Evolutionary conservation across 345 rosid genomes (phyloP).

Genomic region (Gossypium anomalum): DNA sequence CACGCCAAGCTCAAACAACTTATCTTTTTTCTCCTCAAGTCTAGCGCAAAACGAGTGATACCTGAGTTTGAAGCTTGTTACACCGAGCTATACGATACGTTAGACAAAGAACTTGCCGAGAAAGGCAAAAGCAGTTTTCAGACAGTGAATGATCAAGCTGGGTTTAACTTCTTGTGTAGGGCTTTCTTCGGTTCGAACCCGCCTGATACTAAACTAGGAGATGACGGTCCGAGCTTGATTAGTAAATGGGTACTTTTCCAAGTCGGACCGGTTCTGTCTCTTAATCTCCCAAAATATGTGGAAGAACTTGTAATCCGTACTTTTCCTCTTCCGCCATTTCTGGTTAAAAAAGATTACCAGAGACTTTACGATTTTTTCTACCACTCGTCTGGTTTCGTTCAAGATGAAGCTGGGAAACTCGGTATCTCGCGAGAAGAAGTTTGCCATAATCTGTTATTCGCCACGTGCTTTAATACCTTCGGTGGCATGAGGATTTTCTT

Average conservation of each 20-base stretch:
- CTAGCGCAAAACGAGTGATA: constrained; percentile 52
- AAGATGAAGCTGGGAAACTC: constrained; percentile 59
- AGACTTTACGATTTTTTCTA: constrained; percentile 78
- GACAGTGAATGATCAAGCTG: constrained; percentile 52
- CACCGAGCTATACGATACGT: constrained; percentile 37
- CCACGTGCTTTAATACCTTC: constrained; percentile 84
- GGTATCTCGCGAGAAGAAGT: constrained; percentile 83
- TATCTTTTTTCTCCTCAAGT: constrained; percentile 56
- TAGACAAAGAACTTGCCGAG: constrained; percentile 52
- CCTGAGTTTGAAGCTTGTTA: constrained; percentile 69
- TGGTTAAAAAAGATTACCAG: constrained; percentile 62
- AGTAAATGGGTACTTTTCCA: constrained; percentile 67
- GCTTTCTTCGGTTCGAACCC: constrained; percentile 56
- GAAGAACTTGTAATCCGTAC: constrained; percentile 60
- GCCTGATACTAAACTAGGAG: constrained; percentile 49
- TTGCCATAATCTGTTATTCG: constrained; percentile 69
- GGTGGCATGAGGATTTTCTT: constrained; percentile 79
- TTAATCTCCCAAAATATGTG: constrained; percentile 53
- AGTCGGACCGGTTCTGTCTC: constrained; percentile 45
- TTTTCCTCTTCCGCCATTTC: constrained; percentile 56
- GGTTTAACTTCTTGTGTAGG: constrained; percentile 61
- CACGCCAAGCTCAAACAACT: constrained; percentile 72
- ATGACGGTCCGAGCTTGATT: constrained; percentile 58
- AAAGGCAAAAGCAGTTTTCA: constrained; percentile 57
- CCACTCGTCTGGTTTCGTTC: constrained; percentile 46